Evolutionary conservation across 2,329 filamentous ascomycete genomes (phyloP).

Genomic region (Daldinia sp.): DNA sequence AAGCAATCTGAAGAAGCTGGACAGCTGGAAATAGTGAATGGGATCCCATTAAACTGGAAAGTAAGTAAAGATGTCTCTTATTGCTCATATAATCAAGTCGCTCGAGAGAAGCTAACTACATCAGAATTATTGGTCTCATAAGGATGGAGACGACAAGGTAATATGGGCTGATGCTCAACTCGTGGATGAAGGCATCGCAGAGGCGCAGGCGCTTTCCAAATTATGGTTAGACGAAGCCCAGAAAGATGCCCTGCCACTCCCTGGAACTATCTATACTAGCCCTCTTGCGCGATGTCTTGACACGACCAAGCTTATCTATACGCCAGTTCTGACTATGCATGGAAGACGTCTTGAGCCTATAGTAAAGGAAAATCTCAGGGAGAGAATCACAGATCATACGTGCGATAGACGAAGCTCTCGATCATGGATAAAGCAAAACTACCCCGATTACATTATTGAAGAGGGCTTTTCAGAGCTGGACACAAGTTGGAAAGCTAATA

Average conservation of each 20-base stretch:
- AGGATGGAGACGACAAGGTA: constrained; percentile 32
- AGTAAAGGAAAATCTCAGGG: constrained; percentile 40
- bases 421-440: constrained; percentile 36
- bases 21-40: constrained; percentile 16
- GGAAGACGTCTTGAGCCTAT: constrained; percentile 26
- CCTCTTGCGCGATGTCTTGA: constrained; percentile 38
- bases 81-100: background rate
- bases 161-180: constrained; percentile 34
- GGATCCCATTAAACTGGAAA: constrained; percentile 2
- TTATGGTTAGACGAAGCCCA: constrained; percentile 25
- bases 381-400: constrained; percentile 40
- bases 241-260: constrained; percentile 26
- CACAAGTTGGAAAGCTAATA: constrained; percentile 24
- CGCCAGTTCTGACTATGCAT: background rate
- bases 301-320: constrained; percentile 34
- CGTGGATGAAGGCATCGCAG: constrained; percentile 24
- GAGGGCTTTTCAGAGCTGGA: constrained; percentile 32
- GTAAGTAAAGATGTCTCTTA: background rate
- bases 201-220: constrained; percentile 21
- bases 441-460: constrained; percentile 36
- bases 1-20: constrained; percentile 14
- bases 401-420: constrained; percentile 40
- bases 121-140: constrained; percentile 34
- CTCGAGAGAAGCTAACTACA: background rate
- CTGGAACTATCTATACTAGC: constrained; percentile 36